phyloP scores from a whole-genome alignment of 768 basidiomycete species.

The Kwoniella heveanensis region DNA sequence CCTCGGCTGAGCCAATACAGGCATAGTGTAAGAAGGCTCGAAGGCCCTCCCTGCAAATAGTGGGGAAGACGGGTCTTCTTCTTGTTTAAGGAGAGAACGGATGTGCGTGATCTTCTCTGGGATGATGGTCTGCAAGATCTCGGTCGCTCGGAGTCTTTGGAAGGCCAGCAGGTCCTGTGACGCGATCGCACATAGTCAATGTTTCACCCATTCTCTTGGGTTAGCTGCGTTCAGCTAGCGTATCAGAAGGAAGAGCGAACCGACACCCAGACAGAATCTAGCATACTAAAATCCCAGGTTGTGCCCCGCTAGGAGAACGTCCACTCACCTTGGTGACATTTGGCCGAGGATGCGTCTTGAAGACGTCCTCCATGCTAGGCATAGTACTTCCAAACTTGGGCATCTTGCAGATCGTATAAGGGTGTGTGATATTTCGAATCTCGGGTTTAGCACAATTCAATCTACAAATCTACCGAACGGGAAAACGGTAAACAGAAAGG shows the following conservation, averaged over 20 bases:
- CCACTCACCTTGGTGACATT: conserved; percentile 37
- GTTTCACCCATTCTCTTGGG: no score
- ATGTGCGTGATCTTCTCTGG: conserved; percentile 39
- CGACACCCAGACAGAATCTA: not conserved
- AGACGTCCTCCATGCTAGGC: conserved; percentile 36
- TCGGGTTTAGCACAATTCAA: no score
- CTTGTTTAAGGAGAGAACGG: conserved; percentile 26
- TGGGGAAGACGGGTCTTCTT: conserved; percentile 33
- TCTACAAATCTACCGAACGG: no score
- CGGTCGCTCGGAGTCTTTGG: conserved; percentile 33
- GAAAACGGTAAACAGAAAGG: no score
- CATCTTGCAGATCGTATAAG: conserved; percentile 1
- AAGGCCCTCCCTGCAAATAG: conserved; percentile 29
- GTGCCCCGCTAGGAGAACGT: no score
- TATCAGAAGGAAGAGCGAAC: no score
- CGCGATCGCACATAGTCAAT: not conserved
- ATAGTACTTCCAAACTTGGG: conserved; percentile 15
- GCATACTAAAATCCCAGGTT: not conserved
- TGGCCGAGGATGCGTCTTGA: conserved; percentile 32
- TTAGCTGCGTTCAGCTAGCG: no score
- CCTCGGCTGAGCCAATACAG: conserved; percentile 25
- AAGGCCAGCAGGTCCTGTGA: conserved; percentile 31
- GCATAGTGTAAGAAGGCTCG: conserved; percentile 11
- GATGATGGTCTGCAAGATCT: conserved; percentile 34
- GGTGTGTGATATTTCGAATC: no score